Evolutionary conservation across 352 stramenopile species (phyloP).

Genomic region (Pythium scleroteichum): DNA sequence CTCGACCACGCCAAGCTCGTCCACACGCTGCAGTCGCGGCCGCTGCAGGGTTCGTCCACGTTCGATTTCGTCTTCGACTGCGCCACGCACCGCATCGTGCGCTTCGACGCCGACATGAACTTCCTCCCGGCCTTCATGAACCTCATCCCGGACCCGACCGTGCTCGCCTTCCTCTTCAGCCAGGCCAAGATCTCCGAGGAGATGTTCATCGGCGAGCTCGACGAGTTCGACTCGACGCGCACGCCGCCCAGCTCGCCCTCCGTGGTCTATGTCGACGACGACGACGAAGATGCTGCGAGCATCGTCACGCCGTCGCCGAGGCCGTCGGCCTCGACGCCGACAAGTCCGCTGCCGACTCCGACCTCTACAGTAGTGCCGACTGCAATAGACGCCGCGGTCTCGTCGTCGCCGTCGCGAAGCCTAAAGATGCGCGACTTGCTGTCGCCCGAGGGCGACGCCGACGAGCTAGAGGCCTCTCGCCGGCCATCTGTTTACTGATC

Average conservation of each 20-base stretch:
- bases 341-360: not conserved
- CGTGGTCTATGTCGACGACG: not conserved
- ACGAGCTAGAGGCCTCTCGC: too few relatives aligned
- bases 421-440: slow-evolving; percentile 20
- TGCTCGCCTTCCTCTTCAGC: slow-evolving; percentile 21
- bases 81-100: slow-evolving; percentile 10
- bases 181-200: slow-evolving; percentile 22
- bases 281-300: slow-evolving; percentile 1
- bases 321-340: not conserved
- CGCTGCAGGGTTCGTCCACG: slow-evolving; percentile 12
- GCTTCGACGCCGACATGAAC: slow-evolving; percentile 25
- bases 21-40: slow-evolving; percentile 3
- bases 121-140: slow-evolving; percentile 24
- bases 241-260: not conserved
- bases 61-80: slow-evolving; percentile 25
- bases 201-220: slow-evolving; percentile 20
- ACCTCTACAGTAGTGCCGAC: too few relatives aligned
- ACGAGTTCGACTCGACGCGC: slow-evolving; percentile 11
- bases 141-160: slow-evolving; percentile 9
- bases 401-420: not conserved
- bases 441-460: not conserved
- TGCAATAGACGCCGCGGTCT: too few relatives aligned
- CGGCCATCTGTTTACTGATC: too few relatives aligned
- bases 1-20: slow-evolving; percentile 14
- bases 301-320: not conserved